These are phyloP conservation scores for Ramaria sp. DNA, from an alignment of 768 basidiomycete species.

Conservation along the genomic window DNA sequence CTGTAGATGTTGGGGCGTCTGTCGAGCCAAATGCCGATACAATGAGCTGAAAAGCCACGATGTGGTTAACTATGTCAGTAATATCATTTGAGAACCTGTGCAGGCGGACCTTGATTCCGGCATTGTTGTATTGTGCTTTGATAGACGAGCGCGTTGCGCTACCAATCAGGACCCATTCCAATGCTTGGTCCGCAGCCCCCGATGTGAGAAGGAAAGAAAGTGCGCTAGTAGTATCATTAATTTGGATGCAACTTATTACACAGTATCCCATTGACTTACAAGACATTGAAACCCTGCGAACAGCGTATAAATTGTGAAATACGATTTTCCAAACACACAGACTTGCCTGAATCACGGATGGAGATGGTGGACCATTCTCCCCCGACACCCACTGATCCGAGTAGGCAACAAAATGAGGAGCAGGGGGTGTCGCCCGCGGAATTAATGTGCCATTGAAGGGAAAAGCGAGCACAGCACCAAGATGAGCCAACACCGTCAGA, in stretches of 20 bases:
- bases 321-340: too few relatives aligned
- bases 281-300: neutral
- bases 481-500: neutral
- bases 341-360: conserved; percentile 4
- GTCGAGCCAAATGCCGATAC: conserved; percentile 16
- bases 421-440: neutral
- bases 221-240: neutral
- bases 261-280: neutral
- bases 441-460: neutral
- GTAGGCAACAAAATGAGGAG: conserved; percentile 9
- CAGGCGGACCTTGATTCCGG: conserved; percentile 35
- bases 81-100: neutral
- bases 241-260: neutral
- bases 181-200: conserved; percentile 51
- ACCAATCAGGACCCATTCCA: conserved; percentile 41
- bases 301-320: neutral
- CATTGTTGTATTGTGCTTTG: conserved; percentile 42
- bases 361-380: conserved; percentile 6
- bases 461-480: neutral
- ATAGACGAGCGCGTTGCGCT: conserved; percentile 34
- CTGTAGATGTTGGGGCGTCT: conserved; percentile 21
- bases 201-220: conserved; percentile 45
- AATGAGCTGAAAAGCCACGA: conserved; percentile 10
- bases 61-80: neutral
- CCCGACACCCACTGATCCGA: conserved; percentile 6